Conservation (phyloP, 164 flowering plant genomes). For the Magnolia changhungtana region DNA sequence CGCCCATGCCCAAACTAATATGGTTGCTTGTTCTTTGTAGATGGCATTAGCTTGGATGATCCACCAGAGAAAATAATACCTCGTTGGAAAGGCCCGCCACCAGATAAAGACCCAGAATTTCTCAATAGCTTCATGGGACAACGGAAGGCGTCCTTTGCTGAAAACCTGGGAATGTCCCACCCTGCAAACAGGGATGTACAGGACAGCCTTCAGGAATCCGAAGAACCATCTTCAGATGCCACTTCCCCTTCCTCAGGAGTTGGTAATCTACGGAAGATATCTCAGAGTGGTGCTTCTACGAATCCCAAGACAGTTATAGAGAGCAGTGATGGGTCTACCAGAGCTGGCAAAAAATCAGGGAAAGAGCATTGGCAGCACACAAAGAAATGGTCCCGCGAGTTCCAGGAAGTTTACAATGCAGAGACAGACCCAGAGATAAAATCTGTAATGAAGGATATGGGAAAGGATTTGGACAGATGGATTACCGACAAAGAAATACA, state of each 20-base stretch:
- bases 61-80: constrained; percentile 83
- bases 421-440: constrained; percentile 88
- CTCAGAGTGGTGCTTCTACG: constrained; percentile 22
- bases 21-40: constrained; percentile 22
- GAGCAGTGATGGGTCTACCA: constrained; percentile 77
- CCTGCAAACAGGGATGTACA: constrained; percentile 23
- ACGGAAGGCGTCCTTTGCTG: constrained; percentile 29
- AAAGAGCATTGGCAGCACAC: constrained; percentile 97
- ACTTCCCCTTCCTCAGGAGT: constrained; percentile 17
- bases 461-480: constrained; percentile 82
- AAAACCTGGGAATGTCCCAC: constrained; percentile 17
- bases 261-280: constrained; percentile 13
- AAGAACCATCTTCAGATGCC: constrained; percentile 15
- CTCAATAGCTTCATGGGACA: constrained; percentile 39
- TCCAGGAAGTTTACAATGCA: constrained; percentile 70
- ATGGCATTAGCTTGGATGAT: constrained; percentile 93
- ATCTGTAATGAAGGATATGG: constrained; percentile 74
- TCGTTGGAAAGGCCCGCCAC: constrained; percentile 78
- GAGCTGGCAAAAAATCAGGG: constrained; percentile 72
- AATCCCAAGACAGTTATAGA: constrained; percentile 63
- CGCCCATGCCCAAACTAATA: background rate
- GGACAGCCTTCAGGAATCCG: constrained; percentile 20
- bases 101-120: constrained; percentile 56
- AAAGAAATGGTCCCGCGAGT: constrained; percentile 86
- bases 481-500: constrained; percentile 81